These are phyloP conservation scores for Brassica carinata DNA, from an alignment of 345 rosid species.

Conservation along the genomic window DNA sequence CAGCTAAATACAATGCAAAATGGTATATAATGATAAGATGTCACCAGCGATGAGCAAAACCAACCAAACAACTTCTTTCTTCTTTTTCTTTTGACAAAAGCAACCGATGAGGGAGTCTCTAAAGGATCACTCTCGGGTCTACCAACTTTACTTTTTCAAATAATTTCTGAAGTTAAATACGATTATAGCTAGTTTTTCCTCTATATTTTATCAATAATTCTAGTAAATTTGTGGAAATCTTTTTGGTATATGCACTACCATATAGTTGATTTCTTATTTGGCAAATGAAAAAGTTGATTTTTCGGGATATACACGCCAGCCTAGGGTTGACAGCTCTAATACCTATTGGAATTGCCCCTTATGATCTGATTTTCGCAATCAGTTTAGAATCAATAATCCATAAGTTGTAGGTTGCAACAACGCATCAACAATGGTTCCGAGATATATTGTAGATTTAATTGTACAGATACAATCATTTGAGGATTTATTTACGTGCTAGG, in stretches of 20 bases:
- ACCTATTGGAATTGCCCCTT: background rate
- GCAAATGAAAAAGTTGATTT: background rate
- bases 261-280: background rate
- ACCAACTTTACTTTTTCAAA: slow-evolving; percentile 14
- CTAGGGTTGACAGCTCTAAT: slow-evolving; percentile 27
- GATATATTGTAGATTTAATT: slow-evolving; percentile 2
- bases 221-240: background rate
- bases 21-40: slow-evolving; percentile 21
- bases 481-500: slow-evolving; percentile 13
- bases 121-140: slow-evolving; percentile 33
- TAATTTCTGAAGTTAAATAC: background rate
- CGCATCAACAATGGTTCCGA: slow-evolving; percentile 14
- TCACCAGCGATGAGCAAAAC: slow-evolving; percentile 34
- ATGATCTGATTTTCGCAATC: background rate
- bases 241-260: background rate
- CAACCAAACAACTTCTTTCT: slow-evolving; percentile 17
- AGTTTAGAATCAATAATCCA: slow-evolving; percentile 16
- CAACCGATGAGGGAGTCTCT: slow-evolving; percentile 15
- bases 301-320: background rate
- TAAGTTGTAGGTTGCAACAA: slow-evolving; percentile 9
- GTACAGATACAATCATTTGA: slow-evolving; percentile 23
- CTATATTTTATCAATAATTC: background rate
- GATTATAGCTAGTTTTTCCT: background rate
- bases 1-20: slow-evolving; percentile 30
- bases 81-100: slow-evolving; percentile 33